Conservation (phyloP, 2,329 filamentous ascomycete species). For the Beauveria scarabaeidicola region DNA sequence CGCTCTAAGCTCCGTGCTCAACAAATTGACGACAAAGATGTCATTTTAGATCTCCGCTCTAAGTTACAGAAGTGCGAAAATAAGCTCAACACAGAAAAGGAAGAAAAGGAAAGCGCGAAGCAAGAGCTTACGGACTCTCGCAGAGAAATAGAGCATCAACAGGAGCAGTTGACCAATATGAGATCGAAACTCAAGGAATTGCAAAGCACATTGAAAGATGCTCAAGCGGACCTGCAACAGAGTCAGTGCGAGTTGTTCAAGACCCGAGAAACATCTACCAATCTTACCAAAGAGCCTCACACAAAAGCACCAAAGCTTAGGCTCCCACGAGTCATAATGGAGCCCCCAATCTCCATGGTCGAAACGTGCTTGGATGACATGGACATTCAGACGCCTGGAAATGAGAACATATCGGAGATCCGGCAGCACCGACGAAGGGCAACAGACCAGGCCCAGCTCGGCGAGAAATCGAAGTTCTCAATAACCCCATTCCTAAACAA, state of each 20-base stretch:
- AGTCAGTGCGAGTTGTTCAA: conserved; percentile 29
- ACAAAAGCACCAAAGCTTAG: neutral
- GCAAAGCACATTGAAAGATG: conserved; percentile 30
- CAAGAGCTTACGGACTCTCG: conserved; percentile 51
- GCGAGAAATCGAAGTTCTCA: conserved; percentile 87
- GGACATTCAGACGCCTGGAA: conserved; percentile 38
- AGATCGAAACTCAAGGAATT: conserved; percentile 60
- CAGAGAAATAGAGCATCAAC: conserved; percentile 53
- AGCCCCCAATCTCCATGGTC: neutral
- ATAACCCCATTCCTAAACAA: conserved; percentile 89
- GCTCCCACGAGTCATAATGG: neutral
- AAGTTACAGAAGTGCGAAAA: conserved; percentile 29
- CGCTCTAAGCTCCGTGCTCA: conserved; percentile 25
- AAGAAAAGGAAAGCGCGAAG: conserved; percentile 36
- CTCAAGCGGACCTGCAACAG: conserved; percentile 58
- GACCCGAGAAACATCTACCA: neutral
- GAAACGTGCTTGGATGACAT: conserved; percentile 28
- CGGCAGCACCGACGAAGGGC: conserved; percentile 47
- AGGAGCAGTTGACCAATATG: conserved; percentile 62
- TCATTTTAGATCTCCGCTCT: conserved; percentile 28
- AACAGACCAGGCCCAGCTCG: conserved; percentile 45
- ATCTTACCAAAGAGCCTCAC: neutral
- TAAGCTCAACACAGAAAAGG: conserved; percentile 32
- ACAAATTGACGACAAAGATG: conserved; percentile 17
- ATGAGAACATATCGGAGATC: conserved; percentile 32